These are phyloP conservation scores for Litsea cubeba DNA, from an alignment of 164 flowering plant species.

Conservation along the genomic window DNA sequence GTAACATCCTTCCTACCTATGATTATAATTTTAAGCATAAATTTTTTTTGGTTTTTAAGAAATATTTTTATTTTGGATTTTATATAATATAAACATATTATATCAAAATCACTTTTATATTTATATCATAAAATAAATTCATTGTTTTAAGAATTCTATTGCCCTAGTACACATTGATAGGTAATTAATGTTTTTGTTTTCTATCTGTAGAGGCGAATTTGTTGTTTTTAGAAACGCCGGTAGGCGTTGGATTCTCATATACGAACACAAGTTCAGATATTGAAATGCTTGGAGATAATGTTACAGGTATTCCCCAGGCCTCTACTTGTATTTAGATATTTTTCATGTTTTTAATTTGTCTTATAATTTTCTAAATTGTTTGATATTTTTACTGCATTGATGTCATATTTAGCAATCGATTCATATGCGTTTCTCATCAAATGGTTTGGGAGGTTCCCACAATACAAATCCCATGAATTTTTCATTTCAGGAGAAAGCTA, in stretches of 20 bases:
- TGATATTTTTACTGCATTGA: neutral
- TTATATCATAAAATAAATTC: neutral
- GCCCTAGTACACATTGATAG: no score
- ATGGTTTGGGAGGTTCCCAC: slow-evolving; percentile 18
- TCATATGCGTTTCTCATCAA: slow-evolving; percentile 9
- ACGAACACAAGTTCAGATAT: slow-evolving; percentile 12
- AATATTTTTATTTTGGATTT: no score
- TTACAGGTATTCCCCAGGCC: slow-evolving; percentile 16
- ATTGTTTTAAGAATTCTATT: neutral
- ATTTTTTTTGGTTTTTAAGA: no score
- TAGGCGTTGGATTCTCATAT: slow-evolving; percentile 21
- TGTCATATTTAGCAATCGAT: neutral
- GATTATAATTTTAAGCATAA: no score
- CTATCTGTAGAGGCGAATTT: slow-evolving; percentile 19
- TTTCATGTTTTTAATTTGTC: neutral
- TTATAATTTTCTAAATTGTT: neutral
- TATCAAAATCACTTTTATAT: no score
- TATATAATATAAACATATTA: no score
- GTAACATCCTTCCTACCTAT: no score
- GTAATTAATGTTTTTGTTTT: neutral
- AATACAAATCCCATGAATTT: slow-evolving; percentile 13
- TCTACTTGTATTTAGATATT: slow-evolving; percentile 8
- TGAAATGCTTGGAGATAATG: slow-evolving; percentile 7
- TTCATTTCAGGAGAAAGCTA: slow-evolving; percentile 14
- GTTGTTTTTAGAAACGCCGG: slow-evolving; percentile 19